Conservation (phyloP, 2,329 filamentous ascomycete genomes). For the Venturia aucupariae region DNA sequence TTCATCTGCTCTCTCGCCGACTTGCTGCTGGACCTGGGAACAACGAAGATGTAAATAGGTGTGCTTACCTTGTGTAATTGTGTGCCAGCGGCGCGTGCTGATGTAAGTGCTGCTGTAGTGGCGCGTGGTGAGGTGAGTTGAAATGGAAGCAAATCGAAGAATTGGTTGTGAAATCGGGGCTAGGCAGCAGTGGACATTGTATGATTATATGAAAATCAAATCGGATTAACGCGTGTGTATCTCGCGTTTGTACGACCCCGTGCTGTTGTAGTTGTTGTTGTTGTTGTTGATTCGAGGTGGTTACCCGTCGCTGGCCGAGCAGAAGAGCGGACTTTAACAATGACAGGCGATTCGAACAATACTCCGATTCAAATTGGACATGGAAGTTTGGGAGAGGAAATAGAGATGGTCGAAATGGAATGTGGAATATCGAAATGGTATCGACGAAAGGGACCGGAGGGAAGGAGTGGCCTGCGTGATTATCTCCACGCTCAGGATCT, state of each 20-base stretch:
- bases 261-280: not conserved
- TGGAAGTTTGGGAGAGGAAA: not conserved
- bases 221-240: not conserved
- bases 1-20: not conserved
- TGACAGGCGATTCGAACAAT: not conserved
- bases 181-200: not conserved
- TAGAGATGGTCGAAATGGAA: not conserved
- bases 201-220: not conserved
- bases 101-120: not conserved
- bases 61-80: not conserved
- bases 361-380: not conserved
- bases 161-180: not conserved
- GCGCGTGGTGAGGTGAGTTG: no score
- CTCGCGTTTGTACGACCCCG: not conserved
- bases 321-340: not conserved
- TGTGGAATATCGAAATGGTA: not conserved
- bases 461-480: not conserved
- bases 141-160: not conserved
- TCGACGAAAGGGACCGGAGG: not conserved
- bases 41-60: not conserved
- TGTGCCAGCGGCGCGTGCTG: not conserved
- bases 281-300: no score
- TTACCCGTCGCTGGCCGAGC: not conserved
- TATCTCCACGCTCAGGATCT: not conserved
- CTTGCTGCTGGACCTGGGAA: not conserved